These are phyloP conservation scores for Aureobasidium zeae DNA, from an alignment of 2,329 filamentous ascomycete species.

Conservation along the genomic window DNA sequence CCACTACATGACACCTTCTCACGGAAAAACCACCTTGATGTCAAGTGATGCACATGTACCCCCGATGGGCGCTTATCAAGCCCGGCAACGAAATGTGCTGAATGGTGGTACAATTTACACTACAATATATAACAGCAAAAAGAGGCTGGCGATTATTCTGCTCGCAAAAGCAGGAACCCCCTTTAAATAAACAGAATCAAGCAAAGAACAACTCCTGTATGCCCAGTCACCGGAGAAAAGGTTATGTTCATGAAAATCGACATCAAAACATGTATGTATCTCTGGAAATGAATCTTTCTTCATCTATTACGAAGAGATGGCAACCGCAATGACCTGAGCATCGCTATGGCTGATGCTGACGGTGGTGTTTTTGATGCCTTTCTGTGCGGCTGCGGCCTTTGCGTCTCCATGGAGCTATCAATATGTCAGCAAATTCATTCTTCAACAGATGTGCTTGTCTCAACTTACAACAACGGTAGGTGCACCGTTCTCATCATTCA, in stretches of 20 bases:
- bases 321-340: conserved; percentile 86
- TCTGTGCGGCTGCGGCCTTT: conserved; percentile 70
- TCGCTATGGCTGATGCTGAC: conserved; percentile 97
- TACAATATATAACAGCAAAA: no score
- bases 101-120: no score
- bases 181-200: conserved; percentile 3
- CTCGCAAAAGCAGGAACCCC: neutral
- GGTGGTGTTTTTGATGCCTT: conserved; percentile 76
- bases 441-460: neutral
- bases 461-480: conserved; percentile 72
- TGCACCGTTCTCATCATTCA: conserved; percentile 68
- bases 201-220: conserved; percentile 6
- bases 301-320: conserved; percentile 35
- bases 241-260: conserved; percentile 1
- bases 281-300: neutral
- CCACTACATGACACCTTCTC: no score
- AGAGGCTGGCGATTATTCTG: conserved; percentile 5
- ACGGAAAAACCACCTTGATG: no score
- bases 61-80: no score
- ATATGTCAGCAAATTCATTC: conserved; percentile 18
- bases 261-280: neutral
- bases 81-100: no score
- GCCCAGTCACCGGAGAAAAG: conserved; percentile 14
- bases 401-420: conserved; percentile 76
- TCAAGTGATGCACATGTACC: no score